Evolutionary conservation across 345 rosid species (phyloP).

Genomic region (Euphorbia peplus): DNA sequence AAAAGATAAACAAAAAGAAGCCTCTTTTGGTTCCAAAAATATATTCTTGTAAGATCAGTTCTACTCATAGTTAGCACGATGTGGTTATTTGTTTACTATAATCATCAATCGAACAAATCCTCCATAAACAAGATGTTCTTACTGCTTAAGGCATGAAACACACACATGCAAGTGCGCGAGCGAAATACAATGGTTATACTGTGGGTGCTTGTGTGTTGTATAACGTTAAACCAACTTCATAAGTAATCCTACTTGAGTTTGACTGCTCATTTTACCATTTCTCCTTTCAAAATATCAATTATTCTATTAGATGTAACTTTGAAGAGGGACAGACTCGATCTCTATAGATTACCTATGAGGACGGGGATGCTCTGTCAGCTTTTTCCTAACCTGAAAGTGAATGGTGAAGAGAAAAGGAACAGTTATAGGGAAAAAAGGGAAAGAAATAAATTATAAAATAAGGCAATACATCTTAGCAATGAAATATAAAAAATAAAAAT

Average conservation of each 20-base stretch:
- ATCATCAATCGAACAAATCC: not conserved
- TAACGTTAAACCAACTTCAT: not conserved
- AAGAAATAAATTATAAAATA: not conserved
- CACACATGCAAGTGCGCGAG: too few relatives aligned
- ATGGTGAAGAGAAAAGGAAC: conserved; percentile 11
- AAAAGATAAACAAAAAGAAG: too few relatives aligned
- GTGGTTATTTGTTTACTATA: too few relatives aligned
- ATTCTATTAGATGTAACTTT: not conserved
- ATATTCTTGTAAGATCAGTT: not conserved
- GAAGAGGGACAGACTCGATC: not conserved
- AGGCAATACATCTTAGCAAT: not conserved
- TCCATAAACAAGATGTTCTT: not conserved
- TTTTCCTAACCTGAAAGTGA: conserved; percentile 69
- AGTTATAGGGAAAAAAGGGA: not conserved
- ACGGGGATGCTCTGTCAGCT: conserved; percentile 60
- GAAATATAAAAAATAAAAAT: not conserved
- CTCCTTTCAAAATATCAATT: not conserved
- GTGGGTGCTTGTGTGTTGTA: too few relatives aligned
- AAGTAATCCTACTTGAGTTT: not conserved
- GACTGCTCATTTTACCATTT: not conserved
- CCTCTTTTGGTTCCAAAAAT: not conserved
- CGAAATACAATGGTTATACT: not conserved
- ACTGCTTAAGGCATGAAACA: not conserved
- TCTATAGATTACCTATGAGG: conserved; percentile 53
- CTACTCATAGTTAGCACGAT: not conserved